Percentiles rank a stretch among this genome's conserved stretches.
Evolutionary conservation across 2,329 filamentous ascomycete species (phyloP).

Genomic region (Pseudogymnoascus sp.): DNA sequence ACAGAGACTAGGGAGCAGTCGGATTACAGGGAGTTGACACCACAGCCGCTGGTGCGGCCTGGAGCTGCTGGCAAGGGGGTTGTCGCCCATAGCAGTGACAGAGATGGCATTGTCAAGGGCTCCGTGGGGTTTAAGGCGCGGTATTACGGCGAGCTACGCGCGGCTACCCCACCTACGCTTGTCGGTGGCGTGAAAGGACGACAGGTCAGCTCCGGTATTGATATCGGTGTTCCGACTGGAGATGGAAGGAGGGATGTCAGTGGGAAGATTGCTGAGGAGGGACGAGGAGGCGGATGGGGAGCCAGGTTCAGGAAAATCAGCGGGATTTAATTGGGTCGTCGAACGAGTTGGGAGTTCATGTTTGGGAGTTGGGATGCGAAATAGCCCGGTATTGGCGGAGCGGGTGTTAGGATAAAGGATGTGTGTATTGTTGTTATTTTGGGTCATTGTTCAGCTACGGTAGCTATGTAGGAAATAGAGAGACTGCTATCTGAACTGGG

Average conservation of each 20-base stretch:
- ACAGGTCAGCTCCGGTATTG: constrained; percentile 52
- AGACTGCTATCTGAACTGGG: not conserved
- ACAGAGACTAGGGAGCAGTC: not conserved
- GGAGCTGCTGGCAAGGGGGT: not conserved
- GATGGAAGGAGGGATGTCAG: constrained; percentile 53
- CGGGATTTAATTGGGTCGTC: constrained; percentile 12
- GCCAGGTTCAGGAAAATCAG: constrained; percentile 33
- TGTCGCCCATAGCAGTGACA: constrained; percentile 1
- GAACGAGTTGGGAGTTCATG: not conserved
- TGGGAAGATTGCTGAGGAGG: constrained; percentile 66
- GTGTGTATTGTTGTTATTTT: not conserved
- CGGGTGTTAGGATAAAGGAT: not conserved
- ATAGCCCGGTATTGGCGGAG: not conserved
- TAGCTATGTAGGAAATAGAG: constrained; percentile 2
- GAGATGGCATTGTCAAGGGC: constrained; percentile 1
- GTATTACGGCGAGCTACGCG: constrained; percentile 50
- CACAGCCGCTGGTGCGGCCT: not conserved
- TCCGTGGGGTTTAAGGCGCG: constrained; percentile 29
- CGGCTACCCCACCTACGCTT: constrained; percentile 45
- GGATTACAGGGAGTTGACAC: not conserved
- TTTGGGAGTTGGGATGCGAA: not conserved
- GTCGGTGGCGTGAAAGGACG: constrained; percentile 33
- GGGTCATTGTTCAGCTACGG: not conserved
- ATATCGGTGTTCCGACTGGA: constrained; percentile 35
- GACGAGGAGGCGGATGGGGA: constrained; percentile 29